Evolutionary conservation across 148 eudicot species (phyloP).

Genomic region (Diospyros kaki): DNA sequence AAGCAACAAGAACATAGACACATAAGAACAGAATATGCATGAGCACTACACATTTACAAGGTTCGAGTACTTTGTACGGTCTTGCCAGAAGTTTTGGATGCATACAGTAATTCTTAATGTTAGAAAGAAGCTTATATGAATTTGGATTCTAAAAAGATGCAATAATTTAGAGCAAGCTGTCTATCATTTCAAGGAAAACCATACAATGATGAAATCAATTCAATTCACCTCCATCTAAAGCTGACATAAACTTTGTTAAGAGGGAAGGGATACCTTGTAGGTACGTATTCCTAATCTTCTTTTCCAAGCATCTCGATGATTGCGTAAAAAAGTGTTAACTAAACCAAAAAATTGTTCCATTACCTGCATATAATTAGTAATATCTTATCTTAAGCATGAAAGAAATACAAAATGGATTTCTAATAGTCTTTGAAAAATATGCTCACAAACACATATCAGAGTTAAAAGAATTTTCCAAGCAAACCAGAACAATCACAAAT

Average conservation of each 20-base stretch:
- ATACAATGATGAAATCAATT: background rate
- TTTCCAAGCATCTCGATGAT: constrained; percentile 87
- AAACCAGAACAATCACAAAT: background rate
- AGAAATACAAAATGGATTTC: background rate
- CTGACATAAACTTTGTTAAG: background rate
- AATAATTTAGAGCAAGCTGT: constrained; percentile 2
- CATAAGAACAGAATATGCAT: background rate
- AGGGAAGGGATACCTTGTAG: constrained; percentile 65
- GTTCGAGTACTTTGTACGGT: background rate
- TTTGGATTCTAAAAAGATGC: background rate
- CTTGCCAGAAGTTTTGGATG: background rate
- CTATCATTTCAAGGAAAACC: background rate
- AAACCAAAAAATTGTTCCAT: constrained; percentile 98
- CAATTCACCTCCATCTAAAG: background rate
- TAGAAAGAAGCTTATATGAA: background rate
- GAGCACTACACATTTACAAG: background rate
- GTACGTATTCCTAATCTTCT: constrained; percentile 86
- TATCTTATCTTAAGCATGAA: background rate
- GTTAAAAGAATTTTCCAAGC: background rate
- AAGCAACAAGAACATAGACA: background rate
- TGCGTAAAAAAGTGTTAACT: constrained; percentile 91
- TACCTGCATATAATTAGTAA: constrained; percentile 47
- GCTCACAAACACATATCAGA: background rate
- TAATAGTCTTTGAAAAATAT: background rate
- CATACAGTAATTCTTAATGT: background rate